A percentile compares a stretch with the other conserved stretches of the same genome.
phyloP scores from a whole-genome alignment of 2,329 filamentous ascomycete genomes.

The Alternaria longipes region DNA sequence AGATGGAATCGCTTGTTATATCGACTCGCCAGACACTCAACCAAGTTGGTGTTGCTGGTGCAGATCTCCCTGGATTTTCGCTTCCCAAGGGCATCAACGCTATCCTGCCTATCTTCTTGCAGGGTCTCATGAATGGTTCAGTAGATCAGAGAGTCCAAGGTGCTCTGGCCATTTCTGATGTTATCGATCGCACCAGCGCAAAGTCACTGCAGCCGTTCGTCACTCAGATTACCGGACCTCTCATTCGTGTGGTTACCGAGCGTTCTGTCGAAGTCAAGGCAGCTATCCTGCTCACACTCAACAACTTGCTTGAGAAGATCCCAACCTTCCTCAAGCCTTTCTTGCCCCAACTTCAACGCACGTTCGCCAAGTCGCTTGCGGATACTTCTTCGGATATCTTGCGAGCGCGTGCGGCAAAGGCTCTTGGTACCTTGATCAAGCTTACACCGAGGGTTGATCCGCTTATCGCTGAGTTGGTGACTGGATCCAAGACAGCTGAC shows the following conservation, averaged over 20 bases:
- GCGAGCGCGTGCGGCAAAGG: slow-evolving; percentile 88
- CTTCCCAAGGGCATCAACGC: slow-evolving; percentile 97
- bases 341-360: slow-evolving; percentile 93
- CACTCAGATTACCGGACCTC: slow-evolving; percentile 94
- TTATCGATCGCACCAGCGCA: slow-evolving; percentile 90
- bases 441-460: slow-evolving; percentile 95
- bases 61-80: slow-evolving; percentile 84
- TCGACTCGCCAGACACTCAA: slow-evolving; percentile 87
- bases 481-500: slow-evolving; percentile 92
- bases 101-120: slow-evolving; percentile 94
- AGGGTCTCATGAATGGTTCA: slow-evolving; percentile 96
- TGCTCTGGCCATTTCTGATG: slow-evolving; percentile 92
- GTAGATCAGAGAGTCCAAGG: slow-evolving; percentile 91
- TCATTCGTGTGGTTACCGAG: slow-evolving; percentile 97
- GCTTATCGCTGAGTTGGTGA: slow-evolving; percentile 88
- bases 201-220: slow-evolving; percentile 92
- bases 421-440: slow-evolving; percentile 92
- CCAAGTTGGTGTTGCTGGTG: slow-evolving; percentile 86
- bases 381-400: slow-evolving; percentile 91
- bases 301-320: slow-evolving; percentile 96
- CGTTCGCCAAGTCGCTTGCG: slow-evolving; percentile 94
- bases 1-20: slow-evolving; percentile 92
- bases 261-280: slow-evolving; percentile 95
- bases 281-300: slow-evolving; percentile 91
- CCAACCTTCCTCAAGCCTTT: slow-evolving; percentile 95